Percentiles rank a stretch among this genome's conserved stretches.
These are phyloP conservation scores for Amanita pseudoporphyria DNA, from an alignment of 768 basidiomycete species.

Conservation along the genomic window DNA sequence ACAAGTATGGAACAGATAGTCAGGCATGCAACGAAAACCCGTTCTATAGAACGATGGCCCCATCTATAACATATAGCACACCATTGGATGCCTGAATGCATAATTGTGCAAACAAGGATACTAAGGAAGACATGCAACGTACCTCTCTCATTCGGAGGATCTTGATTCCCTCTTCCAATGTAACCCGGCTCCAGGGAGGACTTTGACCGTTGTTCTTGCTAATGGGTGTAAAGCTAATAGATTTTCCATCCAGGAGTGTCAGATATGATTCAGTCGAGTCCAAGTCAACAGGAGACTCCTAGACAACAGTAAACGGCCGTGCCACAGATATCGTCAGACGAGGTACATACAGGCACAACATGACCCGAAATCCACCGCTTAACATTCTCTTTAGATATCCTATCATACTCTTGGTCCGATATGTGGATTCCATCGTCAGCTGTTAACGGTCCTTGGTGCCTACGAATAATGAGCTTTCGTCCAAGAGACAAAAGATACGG, in stretches of 20 bases:
- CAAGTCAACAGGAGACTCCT: slow-evolving; percentile 42
- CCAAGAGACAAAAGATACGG: neutral
- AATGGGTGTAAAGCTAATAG: slow-evolving; percentile 42
- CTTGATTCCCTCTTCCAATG: slow-evolving; percentile 42
- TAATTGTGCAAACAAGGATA: neutral
- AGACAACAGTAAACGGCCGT: neutral
- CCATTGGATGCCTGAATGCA: slow-evolving; percentile 29
- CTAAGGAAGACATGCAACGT: neutral
- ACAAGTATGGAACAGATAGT: neutral
- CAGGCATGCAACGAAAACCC: neutral
- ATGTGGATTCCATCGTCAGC: slow-evolving; percentile 40
- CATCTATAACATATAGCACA: slow-evolving; percentile 49
- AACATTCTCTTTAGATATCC: slow-evolving; percentile 53
- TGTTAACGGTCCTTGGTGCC: slow-evolving; percentile 47
- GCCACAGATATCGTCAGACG: neutral
- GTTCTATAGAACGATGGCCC: slow-evolving; percentile 23
- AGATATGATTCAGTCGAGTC: slow-evolving; percentile 31
- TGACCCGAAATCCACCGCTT: slow-evolving; percentile 77
- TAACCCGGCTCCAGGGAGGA: slow-evolving; percentile 50
- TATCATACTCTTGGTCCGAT: slow-evolving; percentile 59
- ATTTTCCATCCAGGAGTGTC: slow-evolving; percentile 52
- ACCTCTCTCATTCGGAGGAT: slow-evolving; percentile 61
- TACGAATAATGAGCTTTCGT: slow-evolving; percentile 16
- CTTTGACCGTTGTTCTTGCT: slow-evolving; percentile 23
- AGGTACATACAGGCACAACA: slow-evolving; percentile 58